Base-by-base conservation (phyloP, 192 early-diverging fungal species). In the Linnemannia exigua region DNA sequence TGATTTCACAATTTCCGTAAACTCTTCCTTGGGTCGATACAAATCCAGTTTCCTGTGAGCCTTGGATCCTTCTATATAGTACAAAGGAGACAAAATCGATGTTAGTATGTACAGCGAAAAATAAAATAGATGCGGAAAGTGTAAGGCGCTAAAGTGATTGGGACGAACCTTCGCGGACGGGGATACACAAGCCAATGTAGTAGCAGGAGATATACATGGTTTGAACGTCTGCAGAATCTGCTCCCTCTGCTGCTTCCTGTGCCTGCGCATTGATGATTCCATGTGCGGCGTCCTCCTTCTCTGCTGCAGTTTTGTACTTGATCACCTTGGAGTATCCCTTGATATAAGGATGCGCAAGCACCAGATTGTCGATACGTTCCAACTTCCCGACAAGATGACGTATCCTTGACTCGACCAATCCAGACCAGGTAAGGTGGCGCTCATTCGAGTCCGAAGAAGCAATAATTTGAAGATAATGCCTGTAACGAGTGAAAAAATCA, bases 341-440 rank as follows among this genome's bases (percentile, higher is more conserved):
- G 71, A 97, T 95, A 85, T 94, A 98, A 50, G 98, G 98, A 77
- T 97, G 97, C 1, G 96, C 97, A 67, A 96, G 72, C 15, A 91
- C 82, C 48, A 99, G 74, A 67, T 89, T 84, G 6, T 96, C 94
- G 0, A 95, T 91, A 20, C 81, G 72, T 80, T 99, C 98, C n/a
- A 99, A 87, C 76, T 94, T 95, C 74, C 90, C 89, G 8, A 99
- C 93, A 19, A 97, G 91, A 69, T 96, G 96, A 79, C 98, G 95
- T 50, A 99, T 87, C 51, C 94, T 91, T 15, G 98, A 97, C 82
- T 99, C 98, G 0, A 99, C 95, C 81, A 97, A 91, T 44, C 98
- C 98, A 28, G 95, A 93, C 93, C 97, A 95, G 71, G 91, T 91
- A 77, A 96, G 84, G 63, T 97, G 95, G 16, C 90, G 84, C 50